Conservation (phyloP, 306 rosid genomes). For the Luffa acutangula region DNA sequence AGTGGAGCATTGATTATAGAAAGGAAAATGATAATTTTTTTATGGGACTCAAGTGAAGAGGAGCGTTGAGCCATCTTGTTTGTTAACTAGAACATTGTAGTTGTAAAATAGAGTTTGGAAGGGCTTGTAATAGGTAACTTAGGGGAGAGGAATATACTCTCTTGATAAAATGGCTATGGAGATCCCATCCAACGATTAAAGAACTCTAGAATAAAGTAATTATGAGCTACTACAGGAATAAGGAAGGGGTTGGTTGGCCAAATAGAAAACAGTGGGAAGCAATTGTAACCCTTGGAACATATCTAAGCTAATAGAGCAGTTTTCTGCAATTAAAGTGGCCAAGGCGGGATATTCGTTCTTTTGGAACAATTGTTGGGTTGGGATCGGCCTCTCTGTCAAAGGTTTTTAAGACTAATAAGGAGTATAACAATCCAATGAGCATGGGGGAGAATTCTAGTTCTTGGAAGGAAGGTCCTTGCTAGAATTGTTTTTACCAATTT, state of each 20-base stretch:
- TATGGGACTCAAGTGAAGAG: not conserved
- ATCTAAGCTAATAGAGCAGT: not conserved
- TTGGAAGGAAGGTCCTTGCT: not conserved
- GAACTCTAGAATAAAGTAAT: not conserved
- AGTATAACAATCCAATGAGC: not conserved
- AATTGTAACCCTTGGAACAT: not conserved
- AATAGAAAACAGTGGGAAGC: not conserved
- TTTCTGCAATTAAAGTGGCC: not conserved
- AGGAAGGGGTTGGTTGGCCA: not conserved
- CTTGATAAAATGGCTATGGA: not conserved
- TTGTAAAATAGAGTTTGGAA: not conserved
- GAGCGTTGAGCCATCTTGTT: not conserved
- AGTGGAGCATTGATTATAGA: not conserved
- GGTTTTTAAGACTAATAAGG: not conserved
- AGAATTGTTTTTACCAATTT: not conserved
- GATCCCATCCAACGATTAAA: not conserved
- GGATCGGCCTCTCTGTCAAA: not conserved
- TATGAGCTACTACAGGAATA: not conserved
- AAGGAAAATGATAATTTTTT: not conserved
- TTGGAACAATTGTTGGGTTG: not conserved
- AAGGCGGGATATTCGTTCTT: not conserved
- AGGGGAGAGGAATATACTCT: not conserved
- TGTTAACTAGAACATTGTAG: not conserved
- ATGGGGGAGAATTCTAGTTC: not conserved
- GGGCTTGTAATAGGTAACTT: not conserved